These are phyloP conservation scores for Paramecium sonneborni DNA, from an alignment of 73 alveolate species.

Conservation along the genomic window DNA sequence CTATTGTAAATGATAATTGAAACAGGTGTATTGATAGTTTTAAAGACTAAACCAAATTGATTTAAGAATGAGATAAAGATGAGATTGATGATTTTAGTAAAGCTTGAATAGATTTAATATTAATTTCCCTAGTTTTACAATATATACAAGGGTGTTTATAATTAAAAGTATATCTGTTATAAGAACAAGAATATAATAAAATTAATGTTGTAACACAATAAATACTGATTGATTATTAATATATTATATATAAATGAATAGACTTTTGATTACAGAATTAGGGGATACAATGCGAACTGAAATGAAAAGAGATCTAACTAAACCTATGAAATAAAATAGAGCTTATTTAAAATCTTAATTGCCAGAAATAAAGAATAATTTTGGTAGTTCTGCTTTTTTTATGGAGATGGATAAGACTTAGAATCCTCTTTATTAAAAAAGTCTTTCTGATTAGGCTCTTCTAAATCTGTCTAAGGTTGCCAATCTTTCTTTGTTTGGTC, in stretches of 20 bases:
- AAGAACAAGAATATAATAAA: neutral
- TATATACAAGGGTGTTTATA: neutral
- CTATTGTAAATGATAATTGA: neutral
- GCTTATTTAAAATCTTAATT: neutral
- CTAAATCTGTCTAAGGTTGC: conserved; percentile 74
- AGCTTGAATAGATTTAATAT: neutral
- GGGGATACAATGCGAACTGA: conserved; percentile 37
- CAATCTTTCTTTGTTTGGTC: conserved; percentile 80
- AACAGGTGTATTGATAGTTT: neutral
- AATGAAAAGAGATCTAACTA: neutral
- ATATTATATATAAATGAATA: conserved; percentile 23
- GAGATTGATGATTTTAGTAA: neutral
- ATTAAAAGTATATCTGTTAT: neutral
- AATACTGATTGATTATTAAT: neutral
- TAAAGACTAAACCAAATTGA: neutral
- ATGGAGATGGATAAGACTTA: neutral
- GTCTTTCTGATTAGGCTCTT: conserved; percentile 65
- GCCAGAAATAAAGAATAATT: neutral
- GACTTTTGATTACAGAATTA: conserved; percentile 37
- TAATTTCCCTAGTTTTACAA: neutral
- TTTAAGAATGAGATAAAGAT: neutral
- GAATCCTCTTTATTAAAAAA: conserved; percentile 18
- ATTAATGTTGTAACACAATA: neutral
- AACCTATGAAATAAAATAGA: neutral
- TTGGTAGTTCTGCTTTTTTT: neutral